These are phyloP conservation scores for Spizellomyces sp. DNA, from an alignment of 192 early-diverging fungal species.

Conservation along the genomic window DNA sequence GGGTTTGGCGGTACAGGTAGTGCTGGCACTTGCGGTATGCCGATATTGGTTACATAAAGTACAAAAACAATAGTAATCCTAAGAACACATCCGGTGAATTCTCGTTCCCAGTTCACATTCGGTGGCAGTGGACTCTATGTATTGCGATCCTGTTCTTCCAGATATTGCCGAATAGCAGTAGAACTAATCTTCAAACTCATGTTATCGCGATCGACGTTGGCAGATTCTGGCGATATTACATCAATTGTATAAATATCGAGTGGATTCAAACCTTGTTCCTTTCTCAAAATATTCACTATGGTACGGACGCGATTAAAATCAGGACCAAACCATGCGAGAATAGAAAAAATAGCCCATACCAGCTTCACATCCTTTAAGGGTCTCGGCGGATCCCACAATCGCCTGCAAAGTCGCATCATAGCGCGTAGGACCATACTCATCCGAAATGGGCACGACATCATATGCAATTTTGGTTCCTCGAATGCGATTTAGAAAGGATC, in stretches of 20 bases:
- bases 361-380: constrained; percentile 66
- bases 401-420: constrained; percentile 72
- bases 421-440: constrained; percentile 86
- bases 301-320: constrained; percentile 1
- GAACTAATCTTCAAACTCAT: constrained; percentile 76
- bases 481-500: constrained; percentile 59
- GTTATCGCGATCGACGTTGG: constrained; percentile 33
- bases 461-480: constrained; percentile 45
- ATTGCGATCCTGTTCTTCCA: constrained; percentile 31
- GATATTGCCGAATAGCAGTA: constrained; percentile 68
- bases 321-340: neutral
- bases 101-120: neutral
- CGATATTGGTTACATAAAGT: neutral
- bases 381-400: constrained; percentile 85
- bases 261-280: constrained; percentile 49
- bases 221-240: constrained; percentile 53
- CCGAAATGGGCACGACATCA: constrained; percentile 70
- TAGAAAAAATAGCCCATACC: constrained; percentile 46
- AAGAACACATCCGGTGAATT: neutral
- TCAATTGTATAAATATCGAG: constrained; percentile 75
- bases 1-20: too few relatives aligned
- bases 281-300: constrained; percentile 76
- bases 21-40: too few relatives aligned
- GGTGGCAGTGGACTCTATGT: neutral
- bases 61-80: neutral